Conservation (phyloP, 1,139 yeast genomes). For the Kodamaea arcana region DNA sequence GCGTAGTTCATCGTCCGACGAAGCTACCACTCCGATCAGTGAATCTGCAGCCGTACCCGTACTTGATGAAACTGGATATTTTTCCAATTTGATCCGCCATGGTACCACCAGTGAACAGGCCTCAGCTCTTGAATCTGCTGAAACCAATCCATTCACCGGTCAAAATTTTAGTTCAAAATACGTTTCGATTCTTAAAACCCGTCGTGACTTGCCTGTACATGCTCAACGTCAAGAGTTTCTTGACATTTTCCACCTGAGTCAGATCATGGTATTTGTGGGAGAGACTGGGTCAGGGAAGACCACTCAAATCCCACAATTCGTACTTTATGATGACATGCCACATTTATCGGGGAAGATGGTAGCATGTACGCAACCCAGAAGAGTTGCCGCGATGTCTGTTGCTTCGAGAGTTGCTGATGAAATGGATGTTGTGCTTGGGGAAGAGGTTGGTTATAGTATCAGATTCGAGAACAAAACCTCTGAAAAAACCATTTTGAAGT, state of each 20-base stretch:
- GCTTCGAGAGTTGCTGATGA: slow-evolving; percentile 96
- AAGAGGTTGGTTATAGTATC: slow-evolving; percentile 89
- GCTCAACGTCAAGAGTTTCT: slow-evolving; percentile 88
- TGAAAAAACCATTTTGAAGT: slow-evolving; percentile 76
- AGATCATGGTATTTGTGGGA: slow-evolving; percentile 97
- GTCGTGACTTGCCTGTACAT: slow-evolving; percentile 91
- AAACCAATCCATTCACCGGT: slow-evolving; percentile 78
- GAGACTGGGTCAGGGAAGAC: slow-evolving; percentile 99
- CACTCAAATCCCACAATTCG: slow-evolving; percentile 95
- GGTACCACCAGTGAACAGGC: slow-evolving; percentile 76
- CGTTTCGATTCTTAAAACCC: slow-evolving; percentile 66
- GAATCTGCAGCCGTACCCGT: slow-evolving; percentile 21
- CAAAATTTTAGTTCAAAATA: slow-evolving; percentile 56
- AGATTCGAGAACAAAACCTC: slow-evolving; percentile 90
- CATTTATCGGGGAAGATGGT: slow-evolving; percentile 74
- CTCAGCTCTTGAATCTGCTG: slow-evolving; percentile 56
- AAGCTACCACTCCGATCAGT: slow-evolving; percentile 24
- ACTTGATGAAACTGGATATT: slow-evolving; percentile 44
- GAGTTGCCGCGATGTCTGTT: slow-evolving; percentile 98
- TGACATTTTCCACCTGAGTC: slow-evolving; percentile 75
- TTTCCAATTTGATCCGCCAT: slow-evolving; percentile 53
- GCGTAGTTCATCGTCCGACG: slow-evolving; percentile 50
- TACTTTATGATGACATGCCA: slow-evolving; percentile 87
- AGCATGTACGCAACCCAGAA: slow-evolving; percentile 96
- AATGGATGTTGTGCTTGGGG: slow-evolving; percentile 87